Conservation (phyloP, 257 asterid genomes). For the Apocynum venetum region DNA sequence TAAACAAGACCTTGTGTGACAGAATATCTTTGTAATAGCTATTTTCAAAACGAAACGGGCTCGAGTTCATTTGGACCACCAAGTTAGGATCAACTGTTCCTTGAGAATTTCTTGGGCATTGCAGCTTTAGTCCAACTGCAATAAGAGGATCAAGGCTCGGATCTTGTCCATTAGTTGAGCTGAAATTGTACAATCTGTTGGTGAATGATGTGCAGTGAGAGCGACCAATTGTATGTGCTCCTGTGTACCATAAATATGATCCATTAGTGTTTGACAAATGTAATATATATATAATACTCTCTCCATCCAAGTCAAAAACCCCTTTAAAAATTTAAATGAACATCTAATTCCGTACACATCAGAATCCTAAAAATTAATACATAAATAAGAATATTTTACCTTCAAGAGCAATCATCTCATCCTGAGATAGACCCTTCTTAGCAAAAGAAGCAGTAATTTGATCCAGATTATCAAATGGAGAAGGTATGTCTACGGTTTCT, state of each 20-base stretch:
- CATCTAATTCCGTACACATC: no score
- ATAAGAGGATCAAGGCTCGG: constrained; percentile 50
- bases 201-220: constrained; percentile 58
- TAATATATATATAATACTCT: no score
- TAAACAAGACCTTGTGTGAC: constrained; percentile 25
- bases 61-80: constrained; percentile 57
- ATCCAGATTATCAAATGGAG: constrained; percentile 36
- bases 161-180: constrained; percentile 35
- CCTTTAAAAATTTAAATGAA: not conserved
- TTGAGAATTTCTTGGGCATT: constrained; percentile 36
- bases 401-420: constrained; percentile 74
- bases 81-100: constrained; percentile 17
- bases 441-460: constrained; percentile 56
- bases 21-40: constrained; percentile 29
- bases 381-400: constrained; percentile 29
- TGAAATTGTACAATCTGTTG: constrained; percentile 54
- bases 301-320: no score
- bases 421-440: constrained; percentile 55
- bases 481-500: constrained; percentile 51
- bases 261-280: no score
- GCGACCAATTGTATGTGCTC: constrained; percentile 72
- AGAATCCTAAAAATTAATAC: no score
- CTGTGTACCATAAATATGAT: constrained; percentile 16
- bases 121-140: constrained; percentile 42
- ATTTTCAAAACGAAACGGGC: constrained; percentile 25